These are phyloP conservation scores for Fraxinus anomala DNA, from an alignment of 257 asterid species.

Conservation along the genomic window DNA sequence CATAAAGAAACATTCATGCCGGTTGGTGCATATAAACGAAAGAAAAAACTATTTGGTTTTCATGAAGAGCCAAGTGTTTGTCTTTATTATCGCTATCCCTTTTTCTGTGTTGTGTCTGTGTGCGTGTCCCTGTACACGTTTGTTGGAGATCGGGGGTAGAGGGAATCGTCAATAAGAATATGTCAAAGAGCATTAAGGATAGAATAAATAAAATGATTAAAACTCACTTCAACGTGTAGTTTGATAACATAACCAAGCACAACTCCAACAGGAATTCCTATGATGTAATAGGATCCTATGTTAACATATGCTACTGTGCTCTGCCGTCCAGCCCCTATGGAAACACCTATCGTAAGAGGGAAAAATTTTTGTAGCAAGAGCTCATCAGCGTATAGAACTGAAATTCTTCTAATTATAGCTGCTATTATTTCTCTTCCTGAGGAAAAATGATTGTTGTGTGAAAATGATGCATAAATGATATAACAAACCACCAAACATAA, in stretches of 20 bases:
- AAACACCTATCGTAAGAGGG: conserved; percentile 48
- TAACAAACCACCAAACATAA: not conserved
- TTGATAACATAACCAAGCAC: conserved; percentile 56
- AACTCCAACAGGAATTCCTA: conserved; percentile 62
- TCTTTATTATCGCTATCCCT: too few relatives aligned
- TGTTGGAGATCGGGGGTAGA: too few relatives aligned
- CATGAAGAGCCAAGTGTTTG: not conserved
- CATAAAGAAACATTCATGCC: not conserved
- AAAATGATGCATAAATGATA: too few relatives aligned
- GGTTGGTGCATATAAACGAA: not conserved
- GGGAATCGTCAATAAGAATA: too few relatives aligned
- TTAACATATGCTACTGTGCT: conserved; percentile 61
- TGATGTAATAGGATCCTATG: conserved; percentile 55
- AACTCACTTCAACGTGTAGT: conserved; percentile 54
- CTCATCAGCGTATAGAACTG: not conserved
- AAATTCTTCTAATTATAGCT: too few relatives aligned
- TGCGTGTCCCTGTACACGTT: too few relatives aligned
- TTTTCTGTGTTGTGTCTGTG: too few relatives aligned
- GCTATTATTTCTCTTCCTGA: not conserved
- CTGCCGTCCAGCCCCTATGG: conserved; percentile 72
- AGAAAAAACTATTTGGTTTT: not conserved
- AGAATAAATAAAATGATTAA: not conserved
- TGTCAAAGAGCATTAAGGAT: too few relatives aligned
- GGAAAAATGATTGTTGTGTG: too few relatives aligned
- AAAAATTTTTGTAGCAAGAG: not conserved